phyloP scores from a whole-genome alignment of 129 eudicot genomes.

The Pseudognaphalium luteoalbum region DNA sequence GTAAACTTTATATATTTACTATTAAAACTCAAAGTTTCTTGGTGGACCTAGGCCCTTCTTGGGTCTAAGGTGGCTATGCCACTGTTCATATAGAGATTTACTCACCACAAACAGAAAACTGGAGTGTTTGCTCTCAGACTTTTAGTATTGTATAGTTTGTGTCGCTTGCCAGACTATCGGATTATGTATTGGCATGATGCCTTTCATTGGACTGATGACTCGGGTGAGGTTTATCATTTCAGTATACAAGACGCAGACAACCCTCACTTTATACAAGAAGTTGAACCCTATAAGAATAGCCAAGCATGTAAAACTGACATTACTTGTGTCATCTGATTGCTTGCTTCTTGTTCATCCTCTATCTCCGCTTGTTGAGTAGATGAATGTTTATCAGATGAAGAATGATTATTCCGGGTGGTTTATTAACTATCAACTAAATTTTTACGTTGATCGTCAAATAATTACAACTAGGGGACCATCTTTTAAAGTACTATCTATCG shows the following conservation, averaged over 20 bases:
- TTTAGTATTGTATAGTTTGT: neutral
- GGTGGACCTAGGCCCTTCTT: too few relatives aligned
- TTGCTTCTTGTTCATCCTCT: neutral
- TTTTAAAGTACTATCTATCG: neutral
- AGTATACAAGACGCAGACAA: neutral
- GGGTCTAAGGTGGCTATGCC: too few relatives aligned
- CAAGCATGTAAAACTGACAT: neutral
- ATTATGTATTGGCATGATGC: slow-evolving; percentile 8
- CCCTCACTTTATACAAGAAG: neutral
- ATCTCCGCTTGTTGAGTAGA: neutral
- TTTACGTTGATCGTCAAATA: neutral
- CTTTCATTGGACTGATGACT: neutral
- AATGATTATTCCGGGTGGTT: neutral
- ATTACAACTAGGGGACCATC: neutral
- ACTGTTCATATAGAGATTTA: neutral
- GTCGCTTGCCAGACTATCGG: neutral
- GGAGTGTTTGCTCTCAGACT: neutral
- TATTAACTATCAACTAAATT: neutral
- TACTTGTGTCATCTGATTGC: neutral
- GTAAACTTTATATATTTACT: too few relatives aligned
- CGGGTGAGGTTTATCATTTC: neutral
- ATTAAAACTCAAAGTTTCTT: too few relatives aligned
- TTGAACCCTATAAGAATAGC: neutral
- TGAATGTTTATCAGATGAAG: slow-evolving; percentile 1
- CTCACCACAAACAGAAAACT: neutral